Evolutionary conservation across 2,329 filamentous ascomycete genomes (phyloP), one percentile per base, ranked within the genome.

Genomic region (Anisogramma anomala): DNA sequence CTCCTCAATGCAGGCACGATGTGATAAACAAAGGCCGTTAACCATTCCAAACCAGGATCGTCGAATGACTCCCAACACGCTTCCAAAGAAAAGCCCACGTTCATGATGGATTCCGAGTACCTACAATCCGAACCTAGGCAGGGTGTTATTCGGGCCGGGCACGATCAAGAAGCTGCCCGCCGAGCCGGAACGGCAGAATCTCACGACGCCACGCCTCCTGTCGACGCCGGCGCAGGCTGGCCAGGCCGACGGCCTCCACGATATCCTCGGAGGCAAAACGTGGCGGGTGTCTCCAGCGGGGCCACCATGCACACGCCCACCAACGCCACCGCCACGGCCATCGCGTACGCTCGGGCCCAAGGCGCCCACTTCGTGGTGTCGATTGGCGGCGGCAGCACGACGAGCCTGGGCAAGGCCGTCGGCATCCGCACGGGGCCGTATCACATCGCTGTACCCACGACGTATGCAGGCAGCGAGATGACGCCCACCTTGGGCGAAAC

Each of bases 401-500:
- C 73, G 39, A 76, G 77, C 0, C 58, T 81, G n/a, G 72, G 73
- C 4, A 77, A 77, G 50, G 72, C 72, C 2, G 66, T 77, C 45
- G 68, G 65, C 47, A 62, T 74, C 43, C 66, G 69, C 13, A 74
- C 69, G 2, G 69, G 69, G 0, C 51, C 75, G 26, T 65, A 64
- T 18, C 71, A 76, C 53, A 64, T 76, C 42, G 69, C 66, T 45
- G 69, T 78, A 36, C 72, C 74, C n/a, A 77, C 73, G 2, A 76
- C 73, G 1, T 78, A 77, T 52, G 68, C 73, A 4, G 72, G 72
- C 3, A 74, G 69, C 46, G 77, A 81, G 52, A 76, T 81, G 67
- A 80, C 77, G 3, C 72, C 76, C 0, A 77, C 79, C 34, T 58
- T 81, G 10, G 77, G 77, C 2, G 74, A 81, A 58, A 79, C 74